Conservation (phyloP, 176 grass and related monocot genomes). For the Saccharum officinarum region DNA sequence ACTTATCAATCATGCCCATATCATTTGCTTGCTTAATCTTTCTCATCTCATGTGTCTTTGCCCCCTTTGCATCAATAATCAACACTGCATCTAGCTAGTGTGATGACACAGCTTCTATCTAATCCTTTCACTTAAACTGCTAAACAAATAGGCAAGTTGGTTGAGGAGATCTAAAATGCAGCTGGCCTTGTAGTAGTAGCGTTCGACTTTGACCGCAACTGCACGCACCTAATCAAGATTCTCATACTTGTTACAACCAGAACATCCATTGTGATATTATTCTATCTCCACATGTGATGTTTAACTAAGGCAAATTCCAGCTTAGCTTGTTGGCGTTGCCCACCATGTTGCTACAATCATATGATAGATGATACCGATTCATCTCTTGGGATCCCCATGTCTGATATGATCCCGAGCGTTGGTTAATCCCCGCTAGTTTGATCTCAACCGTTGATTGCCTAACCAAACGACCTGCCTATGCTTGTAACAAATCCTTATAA, state of each 20-base stretch:
- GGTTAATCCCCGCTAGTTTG: not conserved
- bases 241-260: constrained; percentile 29
- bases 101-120: constrained; percentile 43
- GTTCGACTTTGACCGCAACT: constrained; percentile 43
- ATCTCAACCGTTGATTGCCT: constrained; percentile 7
- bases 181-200: constrained; percentile 11
- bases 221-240: constrained; percentile 55
- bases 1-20: constrained; percentile 37
- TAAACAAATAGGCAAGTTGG: constrained; percentile 51
- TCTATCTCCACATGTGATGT: constrained; percentile 55
- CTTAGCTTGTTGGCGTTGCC: constrained; percentile 32
- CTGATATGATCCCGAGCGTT: too few species aligned
- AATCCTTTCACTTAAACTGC: constrained; percentile 33
- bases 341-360: too few species aligned
- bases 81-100: not conserved
- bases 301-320: constrained; percentile 44
- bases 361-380: too few species aligned
- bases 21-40: constrained; percentile 42
- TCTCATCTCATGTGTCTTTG: constrained; percentile 26
- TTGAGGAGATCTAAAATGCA: constrained; percentile 38
- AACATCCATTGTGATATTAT: constrained; percentile 57
- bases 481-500: not conserved
- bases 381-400: too few species aligned
- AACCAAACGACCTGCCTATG: not conserved
- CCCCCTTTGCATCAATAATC: constrained; percentile 18